Base-by-base conservation (phyloP, 140 eudicot genomes). In the Stevia rebaudiana region DNA sequence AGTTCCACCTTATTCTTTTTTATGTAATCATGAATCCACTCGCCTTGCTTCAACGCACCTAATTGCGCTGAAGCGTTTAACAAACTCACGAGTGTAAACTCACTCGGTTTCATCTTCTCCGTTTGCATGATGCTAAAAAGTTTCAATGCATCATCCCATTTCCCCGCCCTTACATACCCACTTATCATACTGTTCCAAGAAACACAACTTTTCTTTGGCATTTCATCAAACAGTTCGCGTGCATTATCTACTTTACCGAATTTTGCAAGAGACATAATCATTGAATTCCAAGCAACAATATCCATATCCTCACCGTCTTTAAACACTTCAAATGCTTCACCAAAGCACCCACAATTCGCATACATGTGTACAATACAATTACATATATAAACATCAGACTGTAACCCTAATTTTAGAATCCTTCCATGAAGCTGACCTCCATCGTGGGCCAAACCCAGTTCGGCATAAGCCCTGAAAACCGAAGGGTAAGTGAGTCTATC, bases 361-460 rank as follows among this genome's bases (percentile, higher is more conserved):
- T 89, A 89, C 95, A 86, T 83, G 40, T 81, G 61, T 15, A 89
- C 35, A 16, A 89, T 21, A 9, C 83, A 72, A 36, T 86, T 86
- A 5, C 94, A 69, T 13, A 81, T 74, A 73, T 83, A 89, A 0
- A 52, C 76, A 70, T 89, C 95, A 36, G n/a, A 66, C 36, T 74
- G 78, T 11, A 89, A 79, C 39, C 92, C 89, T 31, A 68, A 8
- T 55, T 86, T 89, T 8, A 81, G 13, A 39, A 83, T 24, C 22
- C 86, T 83, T 1, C 89, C 97, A 78, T 86, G 97, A 59, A 86
- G 85, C 48, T 86, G 91, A 71, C 77, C 83, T 42, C 97, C 97
- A 33, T 67, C 25, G 55, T 16, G 22, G 0, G 74, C 78, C 11
- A 77, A 39, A 11, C 95, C 85, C 21, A 83, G 69, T 31, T 74